Base-by-base conservation (phyloP, 768 basidiomycete genomes). In the Mrakia blollopis region DNA sequence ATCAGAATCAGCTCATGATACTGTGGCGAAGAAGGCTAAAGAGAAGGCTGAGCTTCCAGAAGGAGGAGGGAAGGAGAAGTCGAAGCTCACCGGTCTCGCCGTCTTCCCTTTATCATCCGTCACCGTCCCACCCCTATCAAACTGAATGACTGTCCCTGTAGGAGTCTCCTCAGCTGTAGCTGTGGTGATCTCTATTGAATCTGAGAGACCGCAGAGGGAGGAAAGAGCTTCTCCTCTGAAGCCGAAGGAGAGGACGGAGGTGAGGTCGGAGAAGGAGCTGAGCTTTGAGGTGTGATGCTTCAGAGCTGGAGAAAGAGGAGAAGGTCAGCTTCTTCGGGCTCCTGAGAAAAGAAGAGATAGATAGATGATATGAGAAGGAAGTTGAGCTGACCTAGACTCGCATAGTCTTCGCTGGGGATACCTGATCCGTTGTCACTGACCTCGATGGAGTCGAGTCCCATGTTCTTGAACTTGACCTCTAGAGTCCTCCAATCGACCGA, bases 281-380 rank as follows among this genome's bases (percentile, higher is more conserved):
- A 99, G 86, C 83, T 99, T 99, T 9, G 96, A 98, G 0, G 96
- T 99, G 81, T 94, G 89, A 80, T 97, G 92, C 82, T 97, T 98
- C 77, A 95, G 85, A 0, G 89, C 95, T 95, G 77, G 32, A n/a
- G 39, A 47, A 0, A 50, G n/a, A 28, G n/a, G 16, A 52, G 8
- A 41, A 37, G 10, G 54, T 73, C 5, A 73, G 72, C 18, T 52
- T 16, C 21, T 28, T 62, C 61, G 14, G 3, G 18, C 47, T 50
- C 13, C 47, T 23, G 25, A 44, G 16, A 21, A 18, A 25, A 30
- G 13, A 5, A 21, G 16, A 72, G 28, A 23, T 47, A 47, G 5
- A 37, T 37, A 21, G 57, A 32, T 6, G 52, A 32, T 25, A 1
- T 39, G 21, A 23, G 23, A 21, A 54, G 54, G n/a, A 54, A 23